phyloP scores from a whole-genome alignment of 179 eudicot species.

The Monotropa hypopitys region DNA sequence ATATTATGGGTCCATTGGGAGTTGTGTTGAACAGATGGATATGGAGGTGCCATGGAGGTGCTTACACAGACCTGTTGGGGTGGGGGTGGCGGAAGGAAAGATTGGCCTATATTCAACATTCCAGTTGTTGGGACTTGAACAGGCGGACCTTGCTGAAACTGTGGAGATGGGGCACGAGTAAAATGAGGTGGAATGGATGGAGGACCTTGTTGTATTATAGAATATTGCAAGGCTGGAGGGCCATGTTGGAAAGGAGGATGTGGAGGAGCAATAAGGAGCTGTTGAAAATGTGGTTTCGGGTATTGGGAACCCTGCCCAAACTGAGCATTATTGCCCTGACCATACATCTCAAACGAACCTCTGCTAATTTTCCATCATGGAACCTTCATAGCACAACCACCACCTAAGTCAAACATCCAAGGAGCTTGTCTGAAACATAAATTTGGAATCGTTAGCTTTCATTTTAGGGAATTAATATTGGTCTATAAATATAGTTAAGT shows the following conservation, averaged over 20 bases:
- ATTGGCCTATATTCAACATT: slow-evolving; percentile 15
- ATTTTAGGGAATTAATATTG: too few relatives aligned
- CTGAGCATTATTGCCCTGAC: too few relatives aligned
- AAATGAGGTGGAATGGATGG: slow-evolving; percentile 23
- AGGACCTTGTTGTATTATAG: slow-evolving; percentile 25
- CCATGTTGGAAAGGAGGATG: slow-evolving; percentile 29
- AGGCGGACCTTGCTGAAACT: slow-evolving; percentile 31
- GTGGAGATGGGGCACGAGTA: slow-evolving; percentile 27
- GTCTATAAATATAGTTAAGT: too few relatives aligned
- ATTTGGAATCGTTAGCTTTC: too few relatives aligned
- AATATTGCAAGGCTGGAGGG: slow-evolving; percentile 19
- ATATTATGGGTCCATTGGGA: slow-evolving; percentile 29
- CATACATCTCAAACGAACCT: too few relatives aligned
- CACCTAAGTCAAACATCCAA: too few relatives aligned
- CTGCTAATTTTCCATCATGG: too few relatives aligned
- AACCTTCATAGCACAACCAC: too few relatives aligned
- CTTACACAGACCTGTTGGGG: slow-evolving; percentile 22
- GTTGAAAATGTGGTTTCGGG: slow-evolving; percentile 36
- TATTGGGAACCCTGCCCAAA: slow-evolving; percentile 48
- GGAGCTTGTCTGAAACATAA: too few relatives aligned
- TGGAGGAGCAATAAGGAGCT: slow-evolving; percentile 21
- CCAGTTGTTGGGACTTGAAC: slow-evolving; percentile 21
- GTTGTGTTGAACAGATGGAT: slow-evolving; percentile 22
- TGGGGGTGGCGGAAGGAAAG: slow-evolving; percentile 31
- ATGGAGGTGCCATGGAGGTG: slow-evolving; percentile 24